These are phyloP conservation scores for Lippia alba DNA, from an alignment of 305 asterid species.

Conservation along the genomic window DNA sequence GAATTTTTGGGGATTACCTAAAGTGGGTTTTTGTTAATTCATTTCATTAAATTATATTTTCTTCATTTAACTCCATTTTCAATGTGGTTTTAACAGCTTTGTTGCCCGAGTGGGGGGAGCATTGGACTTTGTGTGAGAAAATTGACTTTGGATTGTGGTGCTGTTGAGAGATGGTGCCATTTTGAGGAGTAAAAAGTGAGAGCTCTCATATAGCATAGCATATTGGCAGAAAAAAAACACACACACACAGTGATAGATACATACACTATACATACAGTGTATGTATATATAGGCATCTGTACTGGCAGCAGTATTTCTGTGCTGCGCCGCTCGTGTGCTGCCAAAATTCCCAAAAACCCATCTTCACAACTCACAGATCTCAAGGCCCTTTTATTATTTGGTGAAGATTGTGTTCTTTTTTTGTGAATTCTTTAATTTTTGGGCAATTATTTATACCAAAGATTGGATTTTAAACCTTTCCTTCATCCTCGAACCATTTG, in stretches of 20 bases:
- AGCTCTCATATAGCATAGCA: constrained; percentile 19
- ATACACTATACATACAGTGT: not conserved
- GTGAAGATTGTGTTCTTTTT: constrained; percentile 1
- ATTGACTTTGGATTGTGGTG: constrained; percentile 50
- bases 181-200: constrained; percentile 17
- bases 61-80: constrained; percentile 31
- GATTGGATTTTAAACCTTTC: constrained; percentile 42
- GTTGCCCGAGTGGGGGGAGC: constrained; percentile 42
- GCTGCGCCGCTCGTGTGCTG: constrained; percentile 66
- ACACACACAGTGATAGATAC: not conserved
- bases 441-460: constrained; percentile 23
- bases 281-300: constrained; percentile 35
- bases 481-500: constrained; percentile 43
- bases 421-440: not conserved
- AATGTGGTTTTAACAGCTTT: constrained; percentile 41
- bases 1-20: constrained; percentile 29
- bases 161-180: constrained; percentile 32
- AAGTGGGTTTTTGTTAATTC: constrained; percentile 16
- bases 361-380: constrained; percentile 51
- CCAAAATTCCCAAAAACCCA: constrained; percentile 45
- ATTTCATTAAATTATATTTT: not conserved
- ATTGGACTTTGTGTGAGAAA: constrained; percentile 51
- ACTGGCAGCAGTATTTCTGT: constrained; percentile 46
- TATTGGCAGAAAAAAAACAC: constrained; percentile 28
- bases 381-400: constrained; percentile 43